These are phyloP conservation scores for Croton laevigatus DNA, from an alignment of 441 rosid genomes.

Conservation along the genomic window DNA sequence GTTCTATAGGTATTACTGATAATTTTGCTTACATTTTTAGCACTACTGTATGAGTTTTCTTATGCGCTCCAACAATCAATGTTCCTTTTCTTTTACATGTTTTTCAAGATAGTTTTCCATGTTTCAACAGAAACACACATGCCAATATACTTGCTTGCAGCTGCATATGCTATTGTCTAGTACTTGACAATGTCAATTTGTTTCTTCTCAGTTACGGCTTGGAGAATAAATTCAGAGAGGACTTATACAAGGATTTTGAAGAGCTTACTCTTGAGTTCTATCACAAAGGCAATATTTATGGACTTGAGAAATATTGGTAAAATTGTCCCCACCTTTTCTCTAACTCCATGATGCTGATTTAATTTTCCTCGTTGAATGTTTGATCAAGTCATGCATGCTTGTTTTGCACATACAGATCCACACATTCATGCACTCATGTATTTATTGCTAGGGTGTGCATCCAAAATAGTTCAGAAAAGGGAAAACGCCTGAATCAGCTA, in stretches of 20 bases:
- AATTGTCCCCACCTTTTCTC: slow-evolving; percentile 4
- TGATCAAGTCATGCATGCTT: not conserved
- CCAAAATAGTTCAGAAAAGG: too few species aligned
- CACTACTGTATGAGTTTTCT: not conserved
- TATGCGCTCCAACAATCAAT: not conserved
- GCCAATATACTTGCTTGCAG: not conserved
- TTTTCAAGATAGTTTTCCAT: slow-evolving; percentile 4
- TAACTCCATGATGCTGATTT: slow-evolving; percentile 7
- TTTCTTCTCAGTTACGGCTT: slow-evolving; percentile 72
- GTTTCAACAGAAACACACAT: not conserved
- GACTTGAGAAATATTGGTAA: slow-evolving; percentile 98
- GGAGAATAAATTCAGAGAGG: slow-evolving; percentile 74
- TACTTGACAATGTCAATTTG: slow-evolving; percentile 5
- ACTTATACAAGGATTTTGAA: slow-evolving; percentile 85
- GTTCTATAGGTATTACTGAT: slow-evolving; percentile 73
- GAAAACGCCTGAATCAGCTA: too few species aligned
- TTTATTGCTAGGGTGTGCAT: too few species aligned
- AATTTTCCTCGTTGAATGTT: not conserved
- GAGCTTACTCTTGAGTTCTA: slow-evolving; percentile 75
- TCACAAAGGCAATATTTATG: slow-evolving; percentile 74
- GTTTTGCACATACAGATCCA: not conserved
- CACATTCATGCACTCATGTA: not conserved
- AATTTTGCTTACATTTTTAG: slow-evolving; percentile 13
- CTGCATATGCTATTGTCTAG: not conserved
- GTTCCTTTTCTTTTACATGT: not conserved